phyloP scores from a whole-genome alignment of 306 rosid genomes.

The Begonia fuchsioides region DNA sequence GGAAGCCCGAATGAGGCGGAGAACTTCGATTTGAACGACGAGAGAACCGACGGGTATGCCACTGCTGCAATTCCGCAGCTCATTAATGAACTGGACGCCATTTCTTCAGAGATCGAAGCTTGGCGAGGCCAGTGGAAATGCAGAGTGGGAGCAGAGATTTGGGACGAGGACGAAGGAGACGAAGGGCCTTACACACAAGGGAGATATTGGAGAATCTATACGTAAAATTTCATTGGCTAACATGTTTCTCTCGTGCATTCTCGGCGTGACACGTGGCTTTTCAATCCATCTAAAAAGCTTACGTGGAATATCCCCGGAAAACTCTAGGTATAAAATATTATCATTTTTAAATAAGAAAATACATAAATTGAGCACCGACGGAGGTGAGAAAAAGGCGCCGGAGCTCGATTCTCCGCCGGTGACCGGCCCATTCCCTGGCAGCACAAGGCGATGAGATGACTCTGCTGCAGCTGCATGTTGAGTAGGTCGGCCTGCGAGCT shows the following conservation, averaged over 20 bases:
- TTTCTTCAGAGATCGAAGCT: constrained; percentile 6
- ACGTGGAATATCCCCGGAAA: constrained; percentile 18
- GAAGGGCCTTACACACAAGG: constrained; percentile 4
- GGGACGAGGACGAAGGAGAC: constrained; percentile 8
- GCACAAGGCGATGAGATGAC: constrained; percentile 34
- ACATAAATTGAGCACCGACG: constrained; percentile 1
- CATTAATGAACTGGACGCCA: constrained; percentile 83
- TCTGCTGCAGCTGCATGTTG: constrained; percentile 44
- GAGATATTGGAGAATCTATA: constrained; percentile 57
- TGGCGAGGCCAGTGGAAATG: not conserved
- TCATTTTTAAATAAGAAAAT: too few species aligned
- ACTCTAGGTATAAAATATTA: too few species aligned
- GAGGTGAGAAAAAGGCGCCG: not conserved
- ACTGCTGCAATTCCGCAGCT: constrained; percentile 62
- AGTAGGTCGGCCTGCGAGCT: constrained; percentile 46
- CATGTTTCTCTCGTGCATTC: constrained; percentile 11
- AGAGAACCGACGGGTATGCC: constrained; percentile 67
- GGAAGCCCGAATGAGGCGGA: constrained; percentile 34
- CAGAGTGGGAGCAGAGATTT: not conserved
- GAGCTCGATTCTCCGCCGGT: constrained; percentile 12
- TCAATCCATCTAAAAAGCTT: constrained; percentile 29
- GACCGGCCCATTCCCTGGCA: constrained; percentile 38
- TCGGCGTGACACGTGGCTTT: constrained; percentile 63
- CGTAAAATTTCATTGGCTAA: constrained; percentile 49
- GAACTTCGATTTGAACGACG: constrained; percentile 72